Percentiles rank a stretch among this genome's conserved stretches.
These are phyloP conservation scores for Talaromyces sp. DNA, from an alignment of 2,329 filamentous ascomycete genomes.

Conservation along the genomic window DNA sequence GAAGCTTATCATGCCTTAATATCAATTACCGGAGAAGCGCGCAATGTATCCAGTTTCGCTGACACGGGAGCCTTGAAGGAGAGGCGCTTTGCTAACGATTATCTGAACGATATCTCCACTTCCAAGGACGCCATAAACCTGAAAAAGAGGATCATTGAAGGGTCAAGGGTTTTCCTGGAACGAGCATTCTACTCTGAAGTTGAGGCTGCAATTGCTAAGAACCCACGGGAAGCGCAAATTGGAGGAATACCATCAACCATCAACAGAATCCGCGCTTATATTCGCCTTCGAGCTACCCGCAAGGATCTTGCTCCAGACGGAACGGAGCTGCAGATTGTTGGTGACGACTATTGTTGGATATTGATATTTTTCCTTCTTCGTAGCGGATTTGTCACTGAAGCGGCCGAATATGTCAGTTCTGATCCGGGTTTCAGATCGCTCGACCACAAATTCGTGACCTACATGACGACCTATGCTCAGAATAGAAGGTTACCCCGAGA, in stretches of 20 bases:
- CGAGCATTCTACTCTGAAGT: constrained; percentile 73
- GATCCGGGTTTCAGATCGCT: constrained; percentile 78
- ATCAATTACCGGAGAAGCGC: constrained; percentile 69
- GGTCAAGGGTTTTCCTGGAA: constrained; percentile 75
- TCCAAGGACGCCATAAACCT: constrained; percentile 61
- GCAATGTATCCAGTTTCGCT: constrained; percentile 53
- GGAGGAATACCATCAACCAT: constrained; percentile 83
- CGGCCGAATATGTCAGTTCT: constrained; percentile 78
- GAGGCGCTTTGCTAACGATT: constrained; percentile 69
- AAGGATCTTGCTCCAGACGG: constrained; percentile 82
- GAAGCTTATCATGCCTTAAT: constrained; percentile 80
- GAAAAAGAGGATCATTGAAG: constrained; percentile 73
- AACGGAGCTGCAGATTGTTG: constrained; percentile 71
- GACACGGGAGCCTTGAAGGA: constrained; percentile 65
- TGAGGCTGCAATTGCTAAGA: constrained; percentile 71
- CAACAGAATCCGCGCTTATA: constrained; percentile 89
- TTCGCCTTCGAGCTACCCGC: constrained; percentile 70
- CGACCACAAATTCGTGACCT: constrained; percentile 83
- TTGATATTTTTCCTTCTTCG: constrained; percentile 88
- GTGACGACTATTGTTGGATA: constrained; percentile 86
- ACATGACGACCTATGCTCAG: constrained; percentile 77
- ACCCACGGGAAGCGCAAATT: constrained; percentile 81
- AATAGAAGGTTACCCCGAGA: constrained; percentile 74
- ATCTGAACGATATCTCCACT: constrained; percentile 68
- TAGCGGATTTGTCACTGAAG: constrained; percentile 77